Base-by-base conservation (phyloP, 805 yeast genomes). In the Yarrowia porcina region DNA sequence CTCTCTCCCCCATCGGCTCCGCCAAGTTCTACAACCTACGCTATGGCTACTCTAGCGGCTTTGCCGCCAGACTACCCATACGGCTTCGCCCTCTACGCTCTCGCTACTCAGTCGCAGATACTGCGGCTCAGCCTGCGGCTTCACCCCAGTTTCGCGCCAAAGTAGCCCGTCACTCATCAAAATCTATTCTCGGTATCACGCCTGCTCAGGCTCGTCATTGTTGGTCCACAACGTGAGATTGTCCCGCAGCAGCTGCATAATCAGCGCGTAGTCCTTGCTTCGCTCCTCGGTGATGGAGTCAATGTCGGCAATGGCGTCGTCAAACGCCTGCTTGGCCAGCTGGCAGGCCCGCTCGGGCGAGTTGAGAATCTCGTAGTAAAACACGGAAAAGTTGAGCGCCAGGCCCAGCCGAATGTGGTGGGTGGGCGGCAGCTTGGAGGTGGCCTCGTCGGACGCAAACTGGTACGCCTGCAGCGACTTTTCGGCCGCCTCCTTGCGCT, bases 321-420 rank as follows among this genome's bases (percentile, higher is more conserved):
- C 99, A 71, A 94, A 93, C 36, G 99, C 98, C 81, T 93, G 98
- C 79, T 93, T 94, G 72, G 99, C 99, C 78, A 93, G 85, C 77
- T 92, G 96, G 78, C 99, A 93, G 70, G 99, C 99, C 78, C 96
- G 89, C 76, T 92, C 97, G 72, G 99, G 98, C 65, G 97, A 89
- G 80, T 91, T 91, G 78, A 92, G 88, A 75, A 94, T 94, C 82
- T 93, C 99, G 77, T 94, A 93, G 85, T 93, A 94, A 81, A 93
- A 93, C 65, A 93, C 99, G 63, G 97, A 90, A 82, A 93, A 93
- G 81, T 93, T 93, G 77, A 93, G 86, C 67, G 99, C 99, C 78
- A 93, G 85, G 72, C 99, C 99, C 77, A 93, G 84, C 81, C 99
- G 89, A 77, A 94, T 92, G 77, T 98, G 98, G 77, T 93, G 99